Percentiles rank a stretch among this genome's conserved stretches.
These are phyloP conservation scores for Trichoderma sp. DNA, from an alignment of 2,329 filamentous ascomycete genomes.

Conservation along the genomic window DNA sequence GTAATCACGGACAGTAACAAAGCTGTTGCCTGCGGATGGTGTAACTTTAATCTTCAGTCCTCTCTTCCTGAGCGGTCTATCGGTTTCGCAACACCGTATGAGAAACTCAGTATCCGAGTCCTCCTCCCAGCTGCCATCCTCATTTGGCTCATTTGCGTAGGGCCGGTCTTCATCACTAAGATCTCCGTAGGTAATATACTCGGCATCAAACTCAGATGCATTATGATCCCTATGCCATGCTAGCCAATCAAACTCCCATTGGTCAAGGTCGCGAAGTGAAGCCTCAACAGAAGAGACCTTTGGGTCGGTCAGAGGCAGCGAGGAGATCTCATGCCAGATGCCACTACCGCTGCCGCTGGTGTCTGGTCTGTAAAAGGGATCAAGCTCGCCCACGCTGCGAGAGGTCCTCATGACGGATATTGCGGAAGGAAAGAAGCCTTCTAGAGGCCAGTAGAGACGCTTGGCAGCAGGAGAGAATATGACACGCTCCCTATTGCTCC, in stretches of 20 bases:
- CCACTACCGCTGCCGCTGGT: background rate
- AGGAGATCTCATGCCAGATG: slow-evolving; percentile 10
- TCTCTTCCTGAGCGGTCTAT: slow-evolving; percentile 13
- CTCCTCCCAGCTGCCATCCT: slow-evolving; percentile 8
- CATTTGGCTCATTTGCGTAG: background rate
- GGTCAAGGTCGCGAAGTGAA: slow-evolving; percentile 8
- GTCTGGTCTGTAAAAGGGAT: background rate
- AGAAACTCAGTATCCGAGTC: slow-evolving; percentile 8
- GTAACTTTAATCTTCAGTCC: slow-evolving; percentile 7
- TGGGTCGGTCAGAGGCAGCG: slow-evolving; percentile 8
- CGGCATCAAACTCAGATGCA: background rate
- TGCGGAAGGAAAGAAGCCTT: slow-evolving; percentile 4
- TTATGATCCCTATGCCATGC: slow-evolving; percentile 17
- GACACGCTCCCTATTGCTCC: slow-evolving; percentile 8
- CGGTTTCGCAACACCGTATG: slow-evolving; percentile 6
- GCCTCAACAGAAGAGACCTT: slow-evolving; percentile 17
- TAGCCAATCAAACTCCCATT: slow-evolving; percentile 12
- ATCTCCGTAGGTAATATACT: slow-evolving; percentile 4
- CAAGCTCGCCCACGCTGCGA: slow-evolving; percentile 8
- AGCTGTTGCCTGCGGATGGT: slow-evolving; percentile 4
- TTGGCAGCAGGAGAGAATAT: slow-evolving; percentile 7
- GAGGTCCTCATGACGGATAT: slow-evolving; percentile 4
- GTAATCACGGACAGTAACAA: slow-evolving; percentile 12
- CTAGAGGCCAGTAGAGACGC: slow-evolving; percentile 10
- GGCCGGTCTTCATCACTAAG: slow-evolving; percentile 15